These are phyloP conservation scores for Fonsecaea pedrosoi DNA, from an alignment of 2,329 filamentous ascomycete species.

Conservation along the genomic window DNA sequence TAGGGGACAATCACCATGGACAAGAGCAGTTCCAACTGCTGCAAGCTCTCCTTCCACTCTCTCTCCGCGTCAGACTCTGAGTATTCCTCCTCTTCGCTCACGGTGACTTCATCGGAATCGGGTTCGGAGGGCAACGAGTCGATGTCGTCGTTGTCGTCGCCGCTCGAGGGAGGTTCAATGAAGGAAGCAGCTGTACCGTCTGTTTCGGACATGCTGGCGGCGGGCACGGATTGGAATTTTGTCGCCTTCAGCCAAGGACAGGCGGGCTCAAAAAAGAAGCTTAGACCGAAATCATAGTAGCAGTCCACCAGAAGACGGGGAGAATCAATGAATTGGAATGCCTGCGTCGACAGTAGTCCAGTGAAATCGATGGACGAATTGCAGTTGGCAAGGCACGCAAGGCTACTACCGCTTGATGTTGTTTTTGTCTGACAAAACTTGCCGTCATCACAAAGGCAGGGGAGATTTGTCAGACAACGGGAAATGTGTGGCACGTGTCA, in stretches of 20 bases:
- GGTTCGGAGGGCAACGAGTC: conserved; percentile 55
- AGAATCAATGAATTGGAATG: not conserved
- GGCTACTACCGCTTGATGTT: not conserved
- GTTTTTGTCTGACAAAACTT: conserved; percentile 14
- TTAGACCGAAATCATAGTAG: not conserved
- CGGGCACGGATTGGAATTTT: conserved; percentile 3
- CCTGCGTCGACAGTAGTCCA: not conserved
- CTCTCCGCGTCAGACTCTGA: conserved; percentile 83
- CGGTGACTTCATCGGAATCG: conserved; percentile 58
- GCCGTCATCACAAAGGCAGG: not conserved
- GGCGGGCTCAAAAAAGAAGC: not conserved
- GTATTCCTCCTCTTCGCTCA: conserved; percentile 63
- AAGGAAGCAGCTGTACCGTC: conserved; percentile 42
- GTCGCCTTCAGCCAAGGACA: conserved; percentile 12
- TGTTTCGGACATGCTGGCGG: conserved; percentile 32
- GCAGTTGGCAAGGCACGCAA: not conserved
- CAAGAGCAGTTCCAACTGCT: conserved; percentile 89
- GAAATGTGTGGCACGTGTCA: conserved; percentile 24
- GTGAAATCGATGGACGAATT: not conserved
- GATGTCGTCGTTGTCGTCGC: conserved; percentile 50
- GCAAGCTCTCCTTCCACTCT: conserved; percentile 93
- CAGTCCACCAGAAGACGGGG: not conserved
- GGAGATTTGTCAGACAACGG: conserved; percentile 6
- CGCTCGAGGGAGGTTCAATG: conserved; percentile 33
- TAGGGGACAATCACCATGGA: conserved; percentile 96